These are phyloP conservation scores for Paraleonurus japonicus DNA, from an alignment of 257 asterid species.

Conservation along the genomic window DNA sequence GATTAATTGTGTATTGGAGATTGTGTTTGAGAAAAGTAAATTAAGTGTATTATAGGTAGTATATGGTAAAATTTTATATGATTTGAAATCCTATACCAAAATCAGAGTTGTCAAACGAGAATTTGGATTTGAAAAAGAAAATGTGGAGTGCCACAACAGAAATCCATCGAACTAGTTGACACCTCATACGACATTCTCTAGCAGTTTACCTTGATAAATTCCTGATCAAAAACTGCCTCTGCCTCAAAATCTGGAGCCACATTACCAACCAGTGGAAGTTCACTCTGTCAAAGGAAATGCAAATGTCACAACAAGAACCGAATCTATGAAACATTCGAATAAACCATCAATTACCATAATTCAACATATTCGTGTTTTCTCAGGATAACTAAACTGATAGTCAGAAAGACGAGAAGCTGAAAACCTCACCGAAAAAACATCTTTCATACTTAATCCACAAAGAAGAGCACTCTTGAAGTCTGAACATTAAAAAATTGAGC, in stretches of 20 bases:
- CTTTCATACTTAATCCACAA: not conserved
- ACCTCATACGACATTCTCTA: not conserved
- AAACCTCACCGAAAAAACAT: not conserved
- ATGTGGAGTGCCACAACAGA: too few species aligned
- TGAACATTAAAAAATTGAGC: not conserved
- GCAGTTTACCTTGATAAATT: constrained; percentile 59
- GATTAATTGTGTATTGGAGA: too few species aligned
- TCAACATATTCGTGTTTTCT: not conserved
- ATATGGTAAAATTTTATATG: too few species aligned
- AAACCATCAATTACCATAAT: not conserved
- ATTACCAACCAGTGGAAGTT: constrained; percentile 85
- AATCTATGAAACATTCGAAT: not conserved
- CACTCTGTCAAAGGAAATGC: constrained; percentile 50
- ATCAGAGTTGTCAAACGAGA: too few species aligned
- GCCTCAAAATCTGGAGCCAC: constrained; percentile 96
- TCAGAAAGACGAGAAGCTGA: not conserved
- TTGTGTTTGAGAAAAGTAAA: too few species aligned
- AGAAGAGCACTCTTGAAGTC: not conserved
- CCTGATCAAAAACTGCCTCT: constrained; percentile 96
- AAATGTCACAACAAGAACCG: constrained; percentile 3
- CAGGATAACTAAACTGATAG: not conserved
- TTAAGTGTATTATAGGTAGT: too few species aligned
- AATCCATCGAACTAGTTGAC: not conserved
- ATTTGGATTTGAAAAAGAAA: too few species aligned
- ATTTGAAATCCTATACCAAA: too few species aligned